A percentile compares a stretch with the other conserved stretches of the same genome.
These are phyloP conservation scores for Aquilaria agallochum DNA, from an alignment of 441 rosid genomes.

Conservation along the genomic window DNA sequence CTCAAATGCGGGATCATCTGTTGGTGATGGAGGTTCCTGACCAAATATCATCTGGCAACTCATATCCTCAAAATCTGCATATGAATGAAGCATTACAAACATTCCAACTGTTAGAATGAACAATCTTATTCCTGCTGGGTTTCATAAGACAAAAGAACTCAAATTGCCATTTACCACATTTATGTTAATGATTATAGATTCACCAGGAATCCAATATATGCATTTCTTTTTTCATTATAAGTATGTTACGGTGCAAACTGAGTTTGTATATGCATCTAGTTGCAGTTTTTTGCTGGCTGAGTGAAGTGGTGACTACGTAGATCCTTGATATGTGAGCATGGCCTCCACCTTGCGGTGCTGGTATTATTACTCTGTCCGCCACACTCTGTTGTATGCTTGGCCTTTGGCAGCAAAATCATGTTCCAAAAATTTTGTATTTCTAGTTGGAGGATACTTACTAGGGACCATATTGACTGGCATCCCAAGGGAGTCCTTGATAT, in stretches of 20 bases:
- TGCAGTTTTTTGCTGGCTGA: slow-evolving; percentile 51
- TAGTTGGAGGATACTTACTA: slow-evolving; percentile 38
- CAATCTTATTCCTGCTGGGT: background rate
- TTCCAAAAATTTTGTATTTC: slow-evolving; percentile 27
- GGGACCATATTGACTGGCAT: slow-evolving; percentile 92
- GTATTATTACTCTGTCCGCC: slow-evolving; percentile 65
- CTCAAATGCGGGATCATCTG: slow-evolving; percentile 75
- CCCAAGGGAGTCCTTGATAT: slow-evolving; percentile 76
- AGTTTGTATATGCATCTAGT: slow-evolving; percentile 40
- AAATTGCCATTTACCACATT: slow-evolving; percentile 19
- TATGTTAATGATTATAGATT: background rate
- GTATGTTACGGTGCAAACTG: slow-evolving; percentile 28
- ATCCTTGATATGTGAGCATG: slow-evolving; percentile 50
- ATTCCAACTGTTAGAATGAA: slow-evolving; percentile 2
- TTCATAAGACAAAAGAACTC: slow-evolving; percentile 35
- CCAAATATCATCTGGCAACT: slow-evolving; percentile 96
- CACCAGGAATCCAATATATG: background rate
- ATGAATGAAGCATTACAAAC: slow-evolving; percentile 10
- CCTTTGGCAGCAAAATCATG: slow-evolving; percentile 16
- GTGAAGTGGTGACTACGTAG: slow-evolving; percentile 49
- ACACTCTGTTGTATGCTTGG: slow-evolving; percentile 29
- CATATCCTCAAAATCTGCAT: slow-evolving; percentile 90
- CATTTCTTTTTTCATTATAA: slow-evolving; percentile 11
- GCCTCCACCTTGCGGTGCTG: slow-evolving; percentile 64
- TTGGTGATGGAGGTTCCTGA: slow-evolving; percentile 61